phyloP scores from a whole-genome alignment of 2,329 filamentous ascomycete species.

The Fusarium coffeatum region DNA sequence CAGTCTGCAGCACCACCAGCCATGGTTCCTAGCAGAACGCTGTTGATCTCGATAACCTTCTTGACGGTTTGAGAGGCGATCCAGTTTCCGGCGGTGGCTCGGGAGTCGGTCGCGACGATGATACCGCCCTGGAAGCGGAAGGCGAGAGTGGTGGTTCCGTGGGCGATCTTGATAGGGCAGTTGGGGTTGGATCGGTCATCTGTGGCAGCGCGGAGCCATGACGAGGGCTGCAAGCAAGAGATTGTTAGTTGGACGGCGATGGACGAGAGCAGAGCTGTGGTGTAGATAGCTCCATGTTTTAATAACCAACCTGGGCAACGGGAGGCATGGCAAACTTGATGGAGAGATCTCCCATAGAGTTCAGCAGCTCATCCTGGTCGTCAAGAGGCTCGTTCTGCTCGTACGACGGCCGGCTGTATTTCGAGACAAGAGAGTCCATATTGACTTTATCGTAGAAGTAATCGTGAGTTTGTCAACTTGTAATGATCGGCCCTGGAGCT shows the following conservation, averaged over 20 bases:
- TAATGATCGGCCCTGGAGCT: slow-evolving; percentile 18
- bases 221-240: slow-evolving; percentile 72
- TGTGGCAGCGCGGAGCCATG: slow-evolving; percentile 96
- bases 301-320: slow-evolving; percentile 79
- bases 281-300: not conserved
- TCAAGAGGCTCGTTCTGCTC: slow-evolving; percentile 77
- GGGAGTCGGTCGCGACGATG: slow-evolving; percentile 97
- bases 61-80: slow-evolving; percentile 99
- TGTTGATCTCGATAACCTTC: slow-evolving; percentile 99
- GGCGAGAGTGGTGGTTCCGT: slow-evolving; percentile 97
- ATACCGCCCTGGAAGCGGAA: slow-evolving; percentile 99
- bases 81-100: slow-evolving; percentile 98
- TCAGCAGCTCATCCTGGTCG: slow-evolving; percentile 78
- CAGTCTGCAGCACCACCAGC: slow-evolving; percentile 98
- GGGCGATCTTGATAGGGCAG: slow-evolving; percentile 99
- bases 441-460: slow-evolving; percentile 39
- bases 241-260: slow-evolving; percentile 13
- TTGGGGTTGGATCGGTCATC: slow-evolving; percentile 97
- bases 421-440: slow-evolving; percentile 95
- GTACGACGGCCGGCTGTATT: slow-evolving; percentile 84
- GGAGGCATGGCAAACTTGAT: slow-evolving; percentile 96
- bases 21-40: slow-evolving; percentile 94
- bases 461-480: slow-evolving; percentile 16
- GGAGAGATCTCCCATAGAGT: slow-evolving; percentile 79
- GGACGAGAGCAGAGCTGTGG: not conserved